Base-by-base conservation (phyloP, 352 stramenopile species). In the Pythium aquatile region DNA sequence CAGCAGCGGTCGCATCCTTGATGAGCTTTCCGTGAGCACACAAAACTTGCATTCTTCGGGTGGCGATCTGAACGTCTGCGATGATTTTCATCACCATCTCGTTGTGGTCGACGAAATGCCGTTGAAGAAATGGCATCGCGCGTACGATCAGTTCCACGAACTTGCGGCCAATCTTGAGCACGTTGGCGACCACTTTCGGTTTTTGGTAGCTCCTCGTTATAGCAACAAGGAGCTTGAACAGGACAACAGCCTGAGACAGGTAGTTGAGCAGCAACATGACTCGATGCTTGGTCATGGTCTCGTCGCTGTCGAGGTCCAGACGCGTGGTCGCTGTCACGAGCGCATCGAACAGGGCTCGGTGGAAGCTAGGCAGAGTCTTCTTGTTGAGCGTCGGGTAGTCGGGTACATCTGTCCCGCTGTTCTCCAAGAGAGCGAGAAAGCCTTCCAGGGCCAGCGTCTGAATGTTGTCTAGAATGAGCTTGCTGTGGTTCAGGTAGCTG, bases 141-240 rank as follows among this genome's bases (percentile, higher is more conserved):
- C 66, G 56, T 1, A 88, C 37, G 11, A 90, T 65, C 29, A 73
- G 72, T 40, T 87, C 75, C 52, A 90, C 68, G 40, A 85, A 90
- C 32, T 72, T 75, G n/a, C 75, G 68, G 1, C 78, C 77, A 32
- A 64, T 44, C 40, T 88, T 87, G 17, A 90, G 69, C n/a, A 88
- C 77, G 11, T 71, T 76, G 8, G 75, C 62, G 17, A 87, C 60
- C 24, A 90, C 70, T 58, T 66, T 70, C 3, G 75, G 58, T 44
- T 78, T 83, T 37, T 83, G 78, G 63, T 80, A 88, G 58, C 73
- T 79, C 63, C 84, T 85, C 0, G 81, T 87, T 24, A 90, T 66
- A 2, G 64, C 75, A 7, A 90, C 79, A 3, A 90, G 76, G 17
- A 90, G 37, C 68, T 87, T 81, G 44, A 90, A 88, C 33, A 90